These are phyloP conservation scores for Fusarium acutatum DNA, from an alignment of 2,329 filamentous ascomycete genomes.

Conservation along the genomic window DNA sequence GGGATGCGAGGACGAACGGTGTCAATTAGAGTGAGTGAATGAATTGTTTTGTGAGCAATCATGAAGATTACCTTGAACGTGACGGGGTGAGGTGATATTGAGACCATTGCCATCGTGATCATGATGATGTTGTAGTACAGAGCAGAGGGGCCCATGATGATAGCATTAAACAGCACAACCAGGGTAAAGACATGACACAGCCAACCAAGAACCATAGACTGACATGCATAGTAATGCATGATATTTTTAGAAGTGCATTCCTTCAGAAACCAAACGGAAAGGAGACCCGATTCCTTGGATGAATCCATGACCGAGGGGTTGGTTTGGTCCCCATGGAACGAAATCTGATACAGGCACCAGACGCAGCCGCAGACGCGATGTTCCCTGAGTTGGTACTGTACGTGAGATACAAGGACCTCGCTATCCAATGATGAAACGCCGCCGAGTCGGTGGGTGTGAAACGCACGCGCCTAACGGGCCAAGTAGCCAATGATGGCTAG, in stretches of 20 bases:
- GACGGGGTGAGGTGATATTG: background rate
- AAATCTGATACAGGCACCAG: conserved; percentile 40
- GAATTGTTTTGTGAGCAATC: conserved; percentile 24
- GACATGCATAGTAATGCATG: conserved; percentile 8
- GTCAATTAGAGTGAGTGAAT: conserved; percentile 34
- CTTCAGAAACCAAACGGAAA: conserved; percentile 4
- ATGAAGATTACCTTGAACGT: background rate
- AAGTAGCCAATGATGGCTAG: conserved; percentile 39
- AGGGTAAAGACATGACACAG: background rate
- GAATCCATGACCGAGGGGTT: conserved; percentile 16
- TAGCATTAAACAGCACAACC: conserved; percentile 1
- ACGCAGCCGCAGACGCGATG: conserved; percentile 24
- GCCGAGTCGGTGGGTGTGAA: conserved; percentile 39
- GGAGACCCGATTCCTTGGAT: background rate
- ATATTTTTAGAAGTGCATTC: conserved; percentile 32
- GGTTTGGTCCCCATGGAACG: conserved; percentile 27
- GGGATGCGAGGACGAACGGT: conserved; percentile 30
- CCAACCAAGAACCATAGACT: background rate
- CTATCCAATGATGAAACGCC: conserved; percentile 41
- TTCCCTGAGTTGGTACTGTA: background rate
- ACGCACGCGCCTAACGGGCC: conserved; percentile 36
- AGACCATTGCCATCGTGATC: background rate
- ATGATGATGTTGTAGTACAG: background rate
- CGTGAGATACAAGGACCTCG: conserved; percentile 18
- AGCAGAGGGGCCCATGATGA: background rate